These are phyloP conservation scores for Penicillium verhagenii DNA, from an alignment of 495 filamentous ascomycete genomes.

Conservation along the genomic window DNA sequence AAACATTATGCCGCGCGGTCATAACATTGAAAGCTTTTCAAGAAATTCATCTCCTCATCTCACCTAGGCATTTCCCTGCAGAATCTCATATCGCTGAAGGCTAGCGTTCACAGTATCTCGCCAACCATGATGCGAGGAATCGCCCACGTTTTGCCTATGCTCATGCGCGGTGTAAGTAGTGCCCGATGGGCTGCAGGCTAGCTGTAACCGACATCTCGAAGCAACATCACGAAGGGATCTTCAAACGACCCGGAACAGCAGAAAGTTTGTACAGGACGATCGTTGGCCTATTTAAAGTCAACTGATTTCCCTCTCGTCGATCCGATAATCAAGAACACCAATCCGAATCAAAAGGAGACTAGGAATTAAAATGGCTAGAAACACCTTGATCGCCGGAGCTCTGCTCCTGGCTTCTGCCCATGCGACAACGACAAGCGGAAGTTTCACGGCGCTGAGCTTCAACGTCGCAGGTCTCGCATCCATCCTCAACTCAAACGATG, in stretches of 20 bases:
- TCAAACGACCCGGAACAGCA: neutral
- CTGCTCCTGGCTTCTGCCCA: slow-evolving; percentile 1
- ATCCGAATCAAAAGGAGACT: neutral
- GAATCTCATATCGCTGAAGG: neutral
- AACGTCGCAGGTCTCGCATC: slow-evolving; percentile 61
- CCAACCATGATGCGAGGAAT: neutral
- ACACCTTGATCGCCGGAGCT: neutral
- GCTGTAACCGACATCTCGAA: neutral
- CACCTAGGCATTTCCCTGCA: neutral
- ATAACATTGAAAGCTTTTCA: too few relatives aligned
- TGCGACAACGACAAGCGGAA: slow-evolving; percentile 20
- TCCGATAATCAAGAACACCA: neutral
- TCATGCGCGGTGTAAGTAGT: neutral
- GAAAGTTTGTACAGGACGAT: neutral
- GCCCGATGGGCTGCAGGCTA: neutral
- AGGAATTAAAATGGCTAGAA: neutral
- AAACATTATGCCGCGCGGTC: neutral
- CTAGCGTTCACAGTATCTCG: neutral
- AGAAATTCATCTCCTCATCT: too few relatives aligned
- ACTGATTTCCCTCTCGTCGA: neutral
- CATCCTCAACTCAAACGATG: slow-evolving; percentile 50
- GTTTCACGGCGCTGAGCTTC: slow-evolving; percentile 54
- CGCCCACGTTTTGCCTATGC: neutral
- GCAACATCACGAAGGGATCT: neutral
- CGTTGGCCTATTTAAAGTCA: neutral